These are phyloP conservation scores for Rhynchosporium secalis DNA, from an alignment of 2,329 filamentous ascomycete genomes.

Conservation along the genomic window DNA sequence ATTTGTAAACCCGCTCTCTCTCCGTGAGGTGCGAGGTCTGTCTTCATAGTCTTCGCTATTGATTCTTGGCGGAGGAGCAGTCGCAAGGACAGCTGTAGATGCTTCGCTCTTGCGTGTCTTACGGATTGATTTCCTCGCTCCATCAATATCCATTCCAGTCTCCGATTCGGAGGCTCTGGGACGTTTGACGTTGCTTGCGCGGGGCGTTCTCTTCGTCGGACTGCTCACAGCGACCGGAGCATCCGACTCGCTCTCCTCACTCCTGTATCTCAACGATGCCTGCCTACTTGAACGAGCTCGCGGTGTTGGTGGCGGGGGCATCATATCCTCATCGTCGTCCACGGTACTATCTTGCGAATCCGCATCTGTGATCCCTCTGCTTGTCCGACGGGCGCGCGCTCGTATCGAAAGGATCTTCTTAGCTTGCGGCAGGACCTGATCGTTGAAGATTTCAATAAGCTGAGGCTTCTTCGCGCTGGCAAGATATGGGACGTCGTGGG, in stretches of 20 bases:
- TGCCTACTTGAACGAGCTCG: slow-evolving; percentile 58
- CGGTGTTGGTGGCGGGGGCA: slow-evolving; percentile 51
- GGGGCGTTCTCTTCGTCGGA: slow-evolving; percentile 56
- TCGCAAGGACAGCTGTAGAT: slow-evolving; percentile 23
- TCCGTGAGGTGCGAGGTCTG: slow-evolving; percentile 27
- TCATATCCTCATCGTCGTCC: slow-evolving; percentile 57
- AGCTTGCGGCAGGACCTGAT: slow-evolving; percentile 75
- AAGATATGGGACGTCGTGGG: slow-evolving; percentile 82
- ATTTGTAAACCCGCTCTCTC: slow-evolving; percentile 73
- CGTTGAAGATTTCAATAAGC: slow-evolving; percentile 80
- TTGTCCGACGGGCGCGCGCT: slow-evolving; percentile 79
- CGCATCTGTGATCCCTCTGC: slow-evolving; percentile 75
- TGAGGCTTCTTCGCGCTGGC: slow-evolving; percentile 89
- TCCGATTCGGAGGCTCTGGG: slow-evolving; percentile 54
- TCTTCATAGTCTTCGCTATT: slow-evolving; percentile 57
- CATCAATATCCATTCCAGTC: slow-evolving; percentile 46
- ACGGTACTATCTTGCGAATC: slow-evolving; percentile 60
- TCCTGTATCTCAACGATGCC: slow-evolving; percentile 52
- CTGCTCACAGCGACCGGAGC: slow-evolving; percentile 44
- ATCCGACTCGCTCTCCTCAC: slow-evolving; percentile 52
- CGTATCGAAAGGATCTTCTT: slow-evolving; percentile 73
- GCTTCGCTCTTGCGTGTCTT: slow-evolving; percentile 54
- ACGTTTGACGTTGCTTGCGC: slow-evolving; percentile 51
- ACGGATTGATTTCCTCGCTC: slow-evolving; percentile 47
- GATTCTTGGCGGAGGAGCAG: slow-evolving; percentile 40